Evolutionary conservation across 495 filamentous ascomycete species (phyloP), one percentile per base, ranked within the genome.

Genomic region (Podospora didyma): DNA sequence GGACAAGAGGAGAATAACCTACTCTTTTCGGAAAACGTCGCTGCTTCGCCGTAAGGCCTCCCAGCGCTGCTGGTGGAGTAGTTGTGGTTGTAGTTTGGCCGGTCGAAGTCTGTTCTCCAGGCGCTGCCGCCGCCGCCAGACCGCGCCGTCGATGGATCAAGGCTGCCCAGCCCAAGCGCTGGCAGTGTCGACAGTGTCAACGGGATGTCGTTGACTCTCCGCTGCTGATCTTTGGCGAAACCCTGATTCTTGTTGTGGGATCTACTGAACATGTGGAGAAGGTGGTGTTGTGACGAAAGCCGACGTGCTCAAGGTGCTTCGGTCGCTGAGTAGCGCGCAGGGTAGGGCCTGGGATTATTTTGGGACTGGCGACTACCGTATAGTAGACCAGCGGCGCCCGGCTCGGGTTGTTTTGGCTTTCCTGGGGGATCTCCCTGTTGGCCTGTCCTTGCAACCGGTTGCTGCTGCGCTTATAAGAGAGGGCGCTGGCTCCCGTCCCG

Each of bases 211-310:
- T 65, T 65, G 44, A 57, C 63, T 44, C 57, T 64, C 19, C 53
- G 54, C 22, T 64, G 51, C 49, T 71, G 68, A 28, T 77, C 72
- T 57, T 73, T 73, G 22, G 54, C 58, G 56, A 65, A 67, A 62
- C 71, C 68, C 60, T 72, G 51, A 56, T 59, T 28, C 64, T 69
- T 72, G 52, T 65, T 68, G 54, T 72, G 72, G 50, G 73, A 77
- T 72, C 76, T 74, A 69, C 64, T 73, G 60, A 79, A 79, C 76
- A 79, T 79, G 74, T 75, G 74, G 62, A 64, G 19, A 10, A 22
- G 53, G 60, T 17, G 35, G 46, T 51, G 54, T 51, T 20, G 44
- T 47, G 51, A 51, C 57, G 35, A 53, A 41, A 34, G 56, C 37
- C 44, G 61, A 54, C 24, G 59, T n/a, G n/a, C n/a, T n/a, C n/a